phyloP scores from a whole-genome alignment of 768 basidiomycete genomes.

The Candolleomyces eurysporus region DNA sequence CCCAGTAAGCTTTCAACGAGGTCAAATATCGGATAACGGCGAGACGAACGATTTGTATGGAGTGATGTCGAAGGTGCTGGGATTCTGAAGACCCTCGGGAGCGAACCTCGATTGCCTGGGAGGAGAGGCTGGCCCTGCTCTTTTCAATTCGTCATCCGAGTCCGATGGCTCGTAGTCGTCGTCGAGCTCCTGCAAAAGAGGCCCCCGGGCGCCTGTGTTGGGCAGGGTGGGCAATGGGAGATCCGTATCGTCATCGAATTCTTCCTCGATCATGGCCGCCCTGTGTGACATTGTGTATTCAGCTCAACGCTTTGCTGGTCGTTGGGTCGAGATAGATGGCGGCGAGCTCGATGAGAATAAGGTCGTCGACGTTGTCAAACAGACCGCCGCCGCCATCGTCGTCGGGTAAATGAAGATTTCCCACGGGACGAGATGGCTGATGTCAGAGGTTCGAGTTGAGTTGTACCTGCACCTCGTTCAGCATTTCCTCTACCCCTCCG shows the following conservation, averaged over 20 bases:
- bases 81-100: slow-evolving; percentile 22
- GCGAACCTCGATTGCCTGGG: slow-evolving; percentile 29
- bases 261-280: slow-evolving; percentile 59
- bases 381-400: neutral
- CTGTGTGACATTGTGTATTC: slow-evolving; percentile 60
- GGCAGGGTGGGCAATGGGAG: slow-evolving; percentile 77
- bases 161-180: slow-evolving; percentile 44
- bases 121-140: slow-evolving; percentile 58
- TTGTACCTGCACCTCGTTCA: neutral
- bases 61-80: slow-evolving; percentile 58
- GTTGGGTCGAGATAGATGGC: slow-evolving; percentile 5
- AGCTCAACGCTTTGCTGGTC: slow-evolving; percentile 1
- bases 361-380: slow-evolving; percentile 2
- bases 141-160: slow-evolving; percentile 20
- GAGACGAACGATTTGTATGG: slow-evolving; percentile 76
- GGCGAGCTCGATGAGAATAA: slow-evolving; percentile 4
- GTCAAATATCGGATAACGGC: neutral
- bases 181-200: slow-evolving; percentile 78
- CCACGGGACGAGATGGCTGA: slow-evolving; percentile 7
- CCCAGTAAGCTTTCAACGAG: neutral
- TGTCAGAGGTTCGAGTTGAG: neutral
- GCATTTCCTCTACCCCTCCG: neutral
- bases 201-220: slow-evolving; percentile 65
- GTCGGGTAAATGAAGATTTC: slow-evolving; percentile 6
- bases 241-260: slow-evolving; percentile 95